Conservation (phyloP, 257 asterid genomes). For the Parsonsia alboflavescens region DNA sequence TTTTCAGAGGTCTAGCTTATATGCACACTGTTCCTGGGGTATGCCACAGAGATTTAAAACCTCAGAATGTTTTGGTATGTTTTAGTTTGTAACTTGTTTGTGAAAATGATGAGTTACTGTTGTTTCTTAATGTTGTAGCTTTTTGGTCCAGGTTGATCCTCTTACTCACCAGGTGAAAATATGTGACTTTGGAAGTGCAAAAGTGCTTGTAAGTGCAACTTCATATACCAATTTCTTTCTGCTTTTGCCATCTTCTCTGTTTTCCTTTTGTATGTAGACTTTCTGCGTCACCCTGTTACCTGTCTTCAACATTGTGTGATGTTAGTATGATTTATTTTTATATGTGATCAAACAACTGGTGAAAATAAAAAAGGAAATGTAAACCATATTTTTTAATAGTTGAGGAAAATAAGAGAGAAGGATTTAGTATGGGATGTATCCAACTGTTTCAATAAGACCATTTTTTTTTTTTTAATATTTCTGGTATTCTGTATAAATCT, state of each 20-base stretch:
- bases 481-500: background rate
- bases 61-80: slow-evolving; percentile 87
- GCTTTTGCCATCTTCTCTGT: background rate
- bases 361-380: background rate
- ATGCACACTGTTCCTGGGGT: slow-evolving; percentile 92
- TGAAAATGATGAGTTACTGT: background rate
- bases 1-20: slow-evolving; percentile 90
- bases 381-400: background rate
- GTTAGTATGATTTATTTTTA: background rate
- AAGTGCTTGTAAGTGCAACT: slow-evolving; percentile 64
- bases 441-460: background rate
- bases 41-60: slow-evolving; percentile 95
- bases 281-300: too few relatives aligned
- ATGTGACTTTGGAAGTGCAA: slow-evolving; percentile 98
- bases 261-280: background rate
- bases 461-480: background rate
- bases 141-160: slow-evolving; percentile 65
- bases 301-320: background rate
- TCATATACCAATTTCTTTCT: slow-evolving; percentile 1
- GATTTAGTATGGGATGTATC: background rate
- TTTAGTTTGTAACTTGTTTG: background rate
- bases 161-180: slow-evolving; percentile 80
- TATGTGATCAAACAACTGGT: background rate
- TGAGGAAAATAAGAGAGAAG: background rate
- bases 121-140: slow-evolving; percentile 15